Evolutionary conservation across 164 flowering plant genomes (phyloP).

Genomic region (Chimonanthus praecox): DNA sequence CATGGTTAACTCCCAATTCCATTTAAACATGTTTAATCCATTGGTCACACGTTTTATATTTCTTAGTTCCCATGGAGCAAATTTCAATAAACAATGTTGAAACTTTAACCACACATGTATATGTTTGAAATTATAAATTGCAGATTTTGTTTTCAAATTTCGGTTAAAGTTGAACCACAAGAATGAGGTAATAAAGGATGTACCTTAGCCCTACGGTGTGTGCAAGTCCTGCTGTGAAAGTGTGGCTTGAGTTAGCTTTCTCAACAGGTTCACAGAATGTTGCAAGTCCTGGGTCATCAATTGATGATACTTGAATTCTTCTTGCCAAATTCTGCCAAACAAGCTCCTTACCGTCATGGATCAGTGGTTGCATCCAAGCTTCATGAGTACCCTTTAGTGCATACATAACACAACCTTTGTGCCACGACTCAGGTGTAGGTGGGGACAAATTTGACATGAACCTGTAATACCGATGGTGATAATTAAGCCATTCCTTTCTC

Average conservation of each 20-base stretch:
- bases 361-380: constrained; percentile 86
- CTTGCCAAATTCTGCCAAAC: constrained; percentile 52
- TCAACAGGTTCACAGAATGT: constrained; percentile 91
- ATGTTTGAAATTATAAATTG: too few species aligned
- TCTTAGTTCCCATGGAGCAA: too few species aligned
- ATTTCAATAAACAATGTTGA: too few species aligned
- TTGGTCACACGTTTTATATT: too few species aligned
- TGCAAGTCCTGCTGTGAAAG: constrained; percentile 83
- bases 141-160: not conserved
- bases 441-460: constrained; percentile 41
- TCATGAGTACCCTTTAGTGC: constrained; percentile 55
- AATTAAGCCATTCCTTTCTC: constrained; percentile 70
- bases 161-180: not conserved
- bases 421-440: constrained; percentile 43
- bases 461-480: constrained; percentile 52
- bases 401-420: constrained; percentile 76
- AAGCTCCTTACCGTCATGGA: constrained; percentile 25
- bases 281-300: constrained; percentile 71
- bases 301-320: constrained; percentile 49
- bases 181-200: constrained; percentile 4
- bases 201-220: constrained; percentile 77
- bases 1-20: too few species aligned
- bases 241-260: constrained; percentile 75
- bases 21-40: too few species aligned
- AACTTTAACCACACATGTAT: too few species aligned